Evolutionary conservation across 179 eudicot species (phyloP), one percentile per base, ranked within the genome.

Genomic region (Spinacia oleracea): DNA sequence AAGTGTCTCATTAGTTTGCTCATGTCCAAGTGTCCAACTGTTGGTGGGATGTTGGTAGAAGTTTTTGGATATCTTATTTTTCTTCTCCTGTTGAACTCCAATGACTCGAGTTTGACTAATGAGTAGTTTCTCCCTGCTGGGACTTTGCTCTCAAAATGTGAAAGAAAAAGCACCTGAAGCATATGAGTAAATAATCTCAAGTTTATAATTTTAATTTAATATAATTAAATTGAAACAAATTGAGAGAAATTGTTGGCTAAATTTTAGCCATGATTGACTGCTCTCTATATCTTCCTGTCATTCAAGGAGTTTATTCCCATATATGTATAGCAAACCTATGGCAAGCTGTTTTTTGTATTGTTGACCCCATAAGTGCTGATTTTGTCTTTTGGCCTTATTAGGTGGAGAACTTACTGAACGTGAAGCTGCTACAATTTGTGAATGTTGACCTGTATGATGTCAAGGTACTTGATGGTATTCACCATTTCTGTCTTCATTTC

Each of bases 351-450:
- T 2, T 40, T 25, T 59, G 11, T 42, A 48, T 2, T 69, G 42
- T 68, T 15, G 12, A 29, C 23, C 51, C 56, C 55, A 48, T 58
- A 38, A 70, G 45, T 80, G 50, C 75, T 88, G 64, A 84, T 81
- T 34, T 68, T 77, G 12, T 81, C 62, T 72, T 66, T 77, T 84
- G 83, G 74, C 46, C 77, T 76, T 69, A 71, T 43, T 84, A 94
- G 98, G 89, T 94, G 83, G 98, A 94, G 86, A 86, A 87, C 77
- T 29, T 87, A 78, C 80, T 94, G 77, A 89, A 83, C 80, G 97
- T 89, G 38, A 91, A 87, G 83, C 79, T 94, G 77, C 76, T 88
- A 59, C 93, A 91, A 35, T 89, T 94, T 74, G 89, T 91, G 74
- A 90, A 88, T 76, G 91, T 85, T 72, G 98, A 93, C 80, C 77